Evolutionary conservation across 148 eudicot species (phyloP), one percentile per base, ranked within the genome.

Genomic region (Rhododendron henanense): DNA sequence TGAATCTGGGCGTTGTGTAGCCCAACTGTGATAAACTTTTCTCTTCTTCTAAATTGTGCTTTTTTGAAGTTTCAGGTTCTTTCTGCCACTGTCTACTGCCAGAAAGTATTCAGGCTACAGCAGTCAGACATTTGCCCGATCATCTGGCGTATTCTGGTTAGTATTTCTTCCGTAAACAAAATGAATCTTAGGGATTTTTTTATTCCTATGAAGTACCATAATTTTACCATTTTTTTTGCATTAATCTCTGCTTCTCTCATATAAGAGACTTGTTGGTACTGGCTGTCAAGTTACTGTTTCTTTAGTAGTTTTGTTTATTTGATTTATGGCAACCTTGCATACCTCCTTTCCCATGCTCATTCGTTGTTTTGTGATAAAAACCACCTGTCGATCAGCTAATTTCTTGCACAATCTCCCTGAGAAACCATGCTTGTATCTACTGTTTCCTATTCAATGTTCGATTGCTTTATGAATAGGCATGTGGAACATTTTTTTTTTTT

Each of bases 11-110:
- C 37, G 35, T 35, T 18, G 53, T 0, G 4, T 50, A 15, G 80
- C 14, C 31, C 35, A 7, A 11, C 0, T 39, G 19, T 76, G 35
- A 35, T 74, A 21, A 50, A 16, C 45, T 78, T 79, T 67, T 3
- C 6, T n/a, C 75, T 76, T 90, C 87, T 86, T 31, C 31, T 31
- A 53, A 91, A 83, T 50, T 55, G 83, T 44, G 44, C 59, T 80
- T 44, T 81, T 86, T 84, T 88, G 85, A 73, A 85, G 88, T 84
- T 87, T 85, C 95, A 95, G 99, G 96, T 89, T 93, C 99, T 78
- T 93, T 91, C 89, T 96, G 94, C 90, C 90, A 91, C 74, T 95
- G 97, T 90, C 83, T 96, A 85, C 90, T 94, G 79, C 99, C 99
- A 74, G 98, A 90, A 89, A 93, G 88, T 85, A 90, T 96, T 75